Conservation (phyloP, 2,329 filamentous ascomycete genomes). For the Pseudogymnoascus destructans region DNA sequence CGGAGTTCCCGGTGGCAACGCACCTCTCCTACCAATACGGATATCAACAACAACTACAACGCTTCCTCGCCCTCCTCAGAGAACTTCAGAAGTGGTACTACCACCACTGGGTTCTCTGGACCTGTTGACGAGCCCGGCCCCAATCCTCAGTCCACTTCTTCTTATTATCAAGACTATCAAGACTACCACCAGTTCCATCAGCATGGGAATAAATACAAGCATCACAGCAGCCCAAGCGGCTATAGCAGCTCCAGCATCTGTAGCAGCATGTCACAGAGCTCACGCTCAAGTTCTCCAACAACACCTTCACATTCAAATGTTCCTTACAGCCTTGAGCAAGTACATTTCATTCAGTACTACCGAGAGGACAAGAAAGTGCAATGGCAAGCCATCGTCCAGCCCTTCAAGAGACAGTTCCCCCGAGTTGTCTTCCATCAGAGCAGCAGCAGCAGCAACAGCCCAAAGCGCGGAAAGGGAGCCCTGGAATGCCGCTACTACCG, state of each 20-base stretch:
- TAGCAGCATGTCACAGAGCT: background rate
- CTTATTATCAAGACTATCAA: background rate
- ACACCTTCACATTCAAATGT: background rate
- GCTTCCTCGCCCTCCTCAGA: background rate
- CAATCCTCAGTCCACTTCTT: background rate
- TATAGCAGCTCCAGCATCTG: background rate
- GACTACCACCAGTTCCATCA: background rate
- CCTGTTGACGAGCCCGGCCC: background rate
- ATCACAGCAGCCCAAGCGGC: background rate
- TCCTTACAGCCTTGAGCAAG: slow-evolving; percentile 5
- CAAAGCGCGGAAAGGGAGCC: background rate
- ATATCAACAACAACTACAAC: no score
- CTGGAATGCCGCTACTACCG: slow-evolving; percentile 10
- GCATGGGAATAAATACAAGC: background rate
- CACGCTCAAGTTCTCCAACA: background rate
- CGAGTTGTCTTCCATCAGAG: background rate
- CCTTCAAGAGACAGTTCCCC: background rate
- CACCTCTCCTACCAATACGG: no score
- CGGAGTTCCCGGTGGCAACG: no score
- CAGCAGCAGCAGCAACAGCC: background rate
- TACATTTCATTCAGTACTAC: slow-evolving; percentile 9
- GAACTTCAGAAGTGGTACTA: background rate
- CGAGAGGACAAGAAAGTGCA: slow-evolving; percentile 2
- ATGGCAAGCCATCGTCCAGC: background rate
- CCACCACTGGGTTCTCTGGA: background rate